These are phyloP conservation scores for Celoporthe dispersa DNA, from an alignment of 2,329 filamentous ascomycete genomes.

Conservation along the genomic window DNA sequence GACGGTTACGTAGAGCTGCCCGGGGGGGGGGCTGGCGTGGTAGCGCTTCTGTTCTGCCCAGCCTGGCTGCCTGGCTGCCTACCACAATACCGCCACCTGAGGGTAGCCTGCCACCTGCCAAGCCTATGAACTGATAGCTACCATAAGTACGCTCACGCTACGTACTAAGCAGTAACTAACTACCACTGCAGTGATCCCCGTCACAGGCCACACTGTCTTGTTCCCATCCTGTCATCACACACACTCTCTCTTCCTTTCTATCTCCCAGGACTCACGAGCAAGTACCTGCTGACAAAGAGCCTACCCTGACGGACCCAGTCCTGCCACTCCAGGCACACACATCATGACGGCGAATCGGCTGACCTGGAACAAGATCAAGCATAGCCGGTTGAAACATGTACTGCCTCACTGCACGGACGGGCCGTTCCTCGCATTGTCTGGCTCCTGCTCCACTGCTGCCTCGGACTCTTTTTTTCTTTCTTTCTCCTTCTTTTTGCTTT, in stretches of 20 bases:
- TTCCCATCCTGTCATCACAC: too few relatives aligned
- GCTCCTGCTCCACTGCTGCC: background rate
- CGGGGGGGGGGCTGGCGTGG: background rate
- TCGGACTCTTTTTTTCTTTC: background rate
- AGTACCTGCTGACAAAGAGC: background rate
- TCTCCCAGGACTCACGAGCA: background rate
- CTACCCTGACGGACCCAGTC: background rate
- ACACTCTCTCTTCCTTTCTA: background rate
- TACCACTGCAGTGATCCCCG: too few relatives aligned
- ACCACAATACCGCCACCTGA: background rate
- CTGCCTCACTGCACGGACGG: conserved; percentile 1
- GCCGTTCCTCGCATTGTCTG: conserved; percentile 1
- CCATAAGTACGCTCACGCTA: too few relatives aligned
- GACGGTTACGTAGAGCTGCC: conserved; percentile 9
- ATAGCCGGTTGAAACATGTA: background rate
- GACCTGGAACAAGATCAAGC: background rate
- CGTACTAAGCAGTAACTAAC: too few relatives aligned
- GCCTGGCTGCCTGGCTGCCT: background rate
- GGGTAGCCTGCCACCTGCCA: too few relatives aligned
- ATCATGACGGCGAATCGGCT: background rate
- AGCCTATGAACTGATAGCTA: background rate
- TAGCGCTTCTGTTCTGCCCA: too few relatives aligned
- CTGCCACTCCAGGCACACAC: background rate
- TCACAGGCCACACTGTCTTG: too few relatives aligned
- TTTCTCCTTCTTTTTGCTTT: background rate